These are phyloP conservation scores for Auxenochlorella protothecoides DNA, from an alignment of 139 green algal species.

Conservation along the genomic window DNA sequence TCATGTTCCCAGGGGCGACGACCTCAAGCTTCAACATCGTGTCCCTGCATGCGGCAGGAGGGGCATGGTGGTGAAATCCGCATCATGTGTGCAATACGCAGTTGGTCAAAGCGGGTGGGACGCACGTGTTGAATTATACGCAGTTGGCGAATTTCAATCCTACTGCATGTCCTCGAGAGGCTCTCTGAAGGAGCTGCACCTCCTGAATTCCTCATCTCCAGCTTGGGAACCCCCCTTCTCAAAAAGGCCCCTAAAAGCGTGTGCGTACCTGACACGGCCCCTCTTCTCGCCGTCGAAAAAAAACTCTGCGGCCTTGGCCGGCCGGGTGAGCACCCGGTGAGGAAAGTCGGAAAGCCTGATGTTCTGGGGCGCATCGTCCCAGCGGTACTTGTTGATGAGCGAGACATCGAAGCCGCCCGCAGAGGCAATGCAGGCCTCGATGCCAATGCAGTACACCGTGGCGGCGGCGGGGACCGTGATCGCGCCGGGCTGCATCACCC, in stretches of 20 bases:
- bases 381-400: conserved; percentile 61
- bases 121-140: too few relatives aligned
- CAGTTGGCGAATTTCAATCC: too few relatives aligned
- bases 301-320: conserved; percentile 43
- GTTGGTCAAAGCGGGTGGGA: too few relatives aligned
- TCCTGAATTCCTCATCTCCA: background rate
- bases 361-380: background rate
- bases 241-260: background rate
- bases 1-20: conserved; percentile 41
- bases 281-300: conserved; percentile 41
- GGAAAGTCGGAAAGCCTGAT: conserved; percentile 40
- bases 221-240: background rate
- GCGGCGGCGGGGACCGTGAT: conserved; percentile 49
- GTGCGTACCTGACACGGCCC: conserved; percentile 5
- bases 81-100: too few relatives aligned
- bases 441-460: conserved; percentile 61
- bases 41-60: conserved; percentile 20
- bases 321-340: conserved; percentile 50
- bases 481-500: conserved; percentile 37
- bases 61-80: too few relatives aligned
- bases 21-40: conserved; percentile 54
- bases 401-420: conserved; percentile 51
- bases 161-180: too few relatives aligned
- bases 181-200: too few relatives aligned
- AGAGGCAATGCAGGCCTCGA: conserved; percentile 39